These are phyloP conservation scores for Eremothecium cymbalariae DNA, from an alignment of 1,139 yeast species.

Conservation along the genomic window DNA sequence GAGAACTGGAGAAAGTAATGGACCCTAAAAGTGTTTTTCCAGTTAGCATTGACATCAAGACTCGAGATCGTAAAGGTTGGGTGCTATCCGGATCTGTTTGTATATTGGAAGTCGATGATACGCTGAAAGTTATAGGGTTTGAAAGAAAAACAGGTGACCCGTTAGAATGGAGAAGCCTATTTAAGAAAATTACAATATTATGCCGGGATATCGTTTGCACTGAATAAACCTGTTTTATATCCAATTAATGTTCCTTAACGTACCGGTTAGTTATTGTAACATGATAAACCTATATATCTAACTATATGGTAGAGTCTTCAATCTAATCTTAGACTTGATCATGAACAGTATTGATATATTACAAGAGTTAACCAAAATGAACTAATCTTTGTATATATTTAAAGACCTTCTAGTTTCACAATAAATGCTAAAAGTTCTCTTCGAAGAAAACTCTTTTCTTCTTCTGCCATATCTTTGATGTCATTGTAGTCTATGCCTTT, in stretches of 20 bases:
- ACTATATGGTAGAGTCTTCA: neutral
- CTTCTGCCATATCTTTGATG: constrained; percentile 14
- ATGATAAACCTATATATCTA: neutral
- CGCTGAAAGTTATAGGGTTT: constrained; percentile 42
- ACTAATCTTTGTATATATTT: neutral
- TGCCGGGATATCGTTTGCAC: constrained; percentile 40
- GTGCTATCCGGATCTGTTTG: constrained; percentile 42
- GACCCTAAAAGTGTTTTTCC: constrained; percentile 24
- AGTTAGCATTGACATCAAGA: constrained; percentile 37
- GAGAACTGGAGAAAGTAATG: constrained; percentile 9
- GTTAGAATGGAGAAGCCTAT: constrained; percentile 57
- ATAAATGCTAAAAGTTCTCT: constrained; percentile 23
- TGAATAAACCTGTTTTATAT: constrained; percentile 7
- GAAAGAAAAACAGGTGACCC: constrained; percentile 53
- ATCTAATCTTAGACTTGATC: neutral
- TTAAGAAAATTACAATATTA: constrained; percentile 44
- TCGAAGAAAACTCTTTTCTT: constrained; percentile 22
- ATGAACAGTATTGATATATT: neutral
- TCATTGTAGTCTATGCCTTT: constrained; percentile 15
- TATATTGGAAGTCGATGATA: constrained; percentile 34
- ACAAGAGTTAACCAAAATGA: no score
- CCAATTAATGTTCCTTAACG: neutral
- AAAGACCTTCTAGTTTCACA: constrained; percentile 18
- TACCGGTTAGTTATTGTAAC: neutral
- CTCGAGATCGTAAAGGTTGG: constrained; percentile 41